These are phyloP conservation scores for Carex kokanica DNA, from an alignment of 176 grass and related monocot species.

Conservation along the genomic window DNA sequence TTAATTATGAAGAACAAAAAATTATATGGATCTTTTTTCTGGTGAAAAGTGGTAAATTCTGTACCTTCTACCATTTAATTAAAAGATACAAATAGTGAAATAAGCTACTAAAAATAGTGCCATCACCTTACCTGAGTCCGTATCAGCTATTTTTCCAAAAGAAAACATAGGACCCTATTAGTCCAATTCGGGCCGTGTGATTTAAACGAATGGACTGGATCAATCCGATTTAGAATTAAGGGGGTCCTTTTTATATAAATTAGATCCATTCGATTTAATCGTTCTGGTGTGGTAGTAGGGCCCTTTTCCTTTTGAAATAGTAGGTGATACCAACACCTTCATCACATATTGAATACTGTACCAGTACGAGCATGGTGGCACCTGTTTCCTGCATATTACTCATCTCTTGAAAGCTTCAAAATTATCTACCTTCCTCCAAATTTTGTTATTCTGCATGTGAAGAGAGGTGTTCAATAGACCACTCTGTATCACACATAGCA, in stretches of 20 bases:
- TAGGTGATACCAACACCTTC: not conserved
- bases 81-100: not conserved
- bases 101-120: not conserved
- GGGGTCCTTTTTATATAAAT: too few species aligned
- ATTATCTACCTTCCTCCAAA: not conserved
- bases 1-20: not conserved
- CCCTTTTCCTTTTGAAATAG: too few species aligned
- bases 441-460: not conserved
- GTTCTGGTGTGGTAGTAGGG: too few species aligned
- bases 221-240: too few species aligned
- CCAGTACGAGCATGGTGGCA: not conserved
- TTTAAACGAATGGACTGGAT: too few species aligned
- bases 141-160: too few species aligned
- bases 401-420: not conserved
- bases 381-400: not conserved
- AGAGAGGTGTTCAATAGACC: not conserved
- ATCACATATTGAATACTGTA: not conserved
- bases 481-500: not conserved
- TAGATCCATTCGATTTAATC: too few species aligned
- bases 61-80: not conserved
- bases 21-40: not conserved
- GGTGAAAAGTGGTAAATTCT: not conserved
- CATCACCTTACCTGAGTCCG: not conserved
- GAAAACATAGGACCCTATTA: too few species aligned
- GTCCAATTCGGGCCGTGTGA: too few species aligned